Conservation (phyloP, 2,329 filamentous ascomycete species). For the Ceratocystis variospora region DNA sequence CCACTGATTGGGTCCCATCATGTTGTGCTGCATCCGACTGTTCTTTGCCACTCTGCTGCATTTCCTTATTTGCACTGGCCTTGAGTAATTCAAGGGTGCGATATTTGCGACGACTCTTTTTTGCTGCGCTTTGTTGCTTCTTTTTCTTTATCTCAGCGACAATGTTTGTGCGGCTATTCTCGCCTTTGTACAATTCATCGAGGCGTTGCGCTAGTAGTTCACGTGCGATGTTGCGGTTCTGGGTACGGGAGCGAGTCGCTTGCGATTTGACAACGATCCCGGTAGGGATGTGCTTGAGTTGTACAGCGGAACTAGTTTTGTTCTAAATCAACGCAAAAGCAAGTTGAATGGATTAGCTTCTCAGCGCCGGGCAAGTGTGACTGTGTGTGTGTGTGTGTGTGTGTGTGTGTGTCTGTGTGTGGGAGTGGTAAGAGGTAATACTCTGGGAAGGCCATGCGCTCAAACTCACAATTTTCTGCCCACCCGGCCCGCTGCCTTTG, state of each 20-base stretch:
- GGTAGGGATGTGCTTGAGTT: constrained; percentile 78
- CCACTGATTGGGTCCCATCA: not conserved
- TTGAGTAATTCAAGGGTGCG: constrained; percentile 42
- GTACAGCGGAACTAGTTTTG: constrained; percentile 91
- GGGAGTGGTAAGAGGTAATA: not conserved
- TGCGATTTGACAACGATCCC: constrained; percentile 91
- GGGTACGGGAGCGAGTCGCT: constrained; percentile 69
- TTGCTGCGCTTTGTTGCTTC: constrained; percentile 60
- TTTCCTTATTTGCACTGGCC: constrained; percentile 18
- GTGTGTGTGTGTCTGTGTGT: not conserved
- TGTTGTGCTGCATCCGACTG: too few relatives aligned
- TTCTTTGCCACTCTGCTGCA: not conserved
- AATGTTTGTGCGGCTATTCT: constrained; percentile 50
- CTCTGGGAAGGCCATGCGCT: not conserved
- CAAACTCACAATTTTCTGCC: constrained; percentile 71
- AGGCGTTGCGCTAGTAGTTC: constrained; percentile 59
- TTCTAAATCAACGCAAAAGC: constrained; percentile 41
- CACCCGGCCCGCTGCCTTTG: constrained; percentile 82
- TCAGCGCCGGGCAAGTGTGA: not conserved
- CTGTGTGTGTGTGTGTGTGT: not conserved
- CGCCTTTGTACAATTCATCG: constrained; percentile 61
- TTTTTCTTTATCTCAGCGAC: constrained; percentile 50
- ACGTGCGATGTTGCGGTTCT: constrained; percentile 79
- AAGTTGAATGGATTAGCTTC: not conserved
- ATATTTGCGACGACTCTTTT: constrained; percentile 77